These are phyloP conservation scores for Dittrichia graveolens DNA, from an alignment of 129 eudicot species.

Conservation along the genomic window DNA sequence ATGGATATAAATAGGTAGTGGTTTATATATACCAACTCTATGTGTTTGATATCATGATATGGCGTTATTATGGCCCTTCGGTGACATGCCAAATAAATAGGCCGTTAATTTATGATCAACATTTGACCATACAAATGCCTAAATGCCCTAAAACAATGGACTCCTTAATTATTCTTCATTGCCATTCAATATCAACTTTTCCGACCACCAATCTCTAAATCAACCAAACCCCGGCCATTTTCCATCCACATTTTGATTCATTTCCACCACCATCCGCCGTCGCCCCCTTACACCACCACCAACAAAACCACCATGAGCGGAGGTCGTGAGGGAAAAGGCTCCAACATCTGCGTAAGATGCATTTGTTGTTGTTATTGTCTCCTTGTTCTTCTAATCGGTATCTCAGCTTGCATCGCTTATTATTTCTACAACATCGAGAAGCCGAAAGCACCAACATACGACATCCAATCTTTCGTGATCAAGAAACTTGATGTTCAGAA, in stretches of 20 bases:
- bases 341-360: slow-evolving; percentile 41
- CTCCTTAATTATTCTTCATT: slow-evolving; percentile 3
- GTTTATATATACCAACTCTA: too few species aligned
- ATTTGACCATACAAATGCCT: slow-evolving; percentile 30
- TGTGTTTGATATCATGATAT: too few species aligned
- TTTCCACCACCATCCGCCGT: neutral
- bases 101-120: slow-evolving; percentile 12
- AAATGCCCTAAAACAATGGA: slow-evolving; percentile 32
- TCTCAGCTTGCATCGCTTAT: slow-evolving; percentile 20
- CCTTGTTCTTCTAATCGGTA: slow-evolving; percentile 43
- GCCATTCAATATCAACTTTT: slow-evolving; percentile 17
- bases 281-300: too few species aligned
- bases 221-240: slow-evolving; percentile 10
- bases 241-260: neutral
- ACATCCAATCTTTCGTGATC: slow-evolving; percentile 29
- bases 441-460: slow-evolving; percentile 52
- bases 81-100: too few species aligned
- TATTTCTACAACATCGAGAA: slow-evolving; percentile 40
- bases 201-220: slow-evolving; percentile 15
- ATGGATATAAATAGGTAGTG: too few species aligned
- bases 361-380: slow-evolving; percentile 54
- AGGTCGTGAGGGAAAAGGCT: slow-evolving; percentile 16
- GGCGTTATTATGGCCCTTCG: too few species aligned
- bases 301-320: slow-evolving; percentile 22
- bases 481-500: slow-evolving; percentile 42